Percentiles rank a stretch among this genome's conserved stretches.
Conservation (phyloP, 2,329 filamentous ascomycete species). For the Exophiala bonariae region DNA sequence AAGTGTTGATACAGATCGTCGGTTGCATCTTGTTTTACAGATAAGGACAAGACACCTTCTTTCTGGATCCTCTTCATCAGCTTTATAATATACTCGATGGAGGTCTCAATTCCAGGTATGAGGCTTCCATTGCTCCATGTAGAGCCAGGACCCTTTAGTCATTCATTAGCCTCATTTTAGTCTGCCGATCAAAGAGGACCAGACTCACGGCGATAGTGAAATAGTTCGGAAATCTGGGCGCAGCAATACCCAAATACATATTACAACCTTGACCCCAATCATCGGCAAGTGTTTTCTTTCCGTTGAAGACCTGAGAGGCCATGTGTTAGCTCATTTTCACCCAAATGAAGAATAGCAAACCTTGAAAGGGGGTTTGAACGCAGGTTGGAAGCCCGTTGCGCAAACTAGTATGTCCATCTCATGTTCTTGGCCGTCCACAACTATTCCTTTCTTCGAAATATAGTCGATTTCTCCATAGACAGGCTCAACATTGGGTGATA, state of each 20-base stretch:
- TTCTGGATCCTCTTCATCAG: constrained; percentile 37
- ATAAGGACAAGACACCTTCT: constrained; percentile 35
- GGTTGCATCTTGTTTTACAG: constrained; percentile 19
- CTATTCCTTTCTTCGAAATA: constrained; percentile 28
- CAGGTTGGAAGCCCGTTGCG: constrained; percentile 39
- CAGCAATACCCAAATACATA: constrained; percentile 8
- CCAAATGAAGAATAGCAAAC: constrained; percentile 29
- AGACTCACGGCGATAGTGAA: constrained; percentile 30
- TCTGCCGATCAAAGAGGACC: too few species aligned
- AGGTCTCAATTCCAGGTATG: constrained; percentile 35
- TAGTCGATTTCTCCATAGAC: constrained; percentile 21
- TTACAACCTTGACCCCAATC: constrained; percentile 7
- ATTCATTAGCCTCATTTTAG: not conserved
- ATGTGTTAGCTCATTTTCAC: constrained; percentile 33
- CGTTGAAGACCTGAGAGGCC: constrained; percentile 24
- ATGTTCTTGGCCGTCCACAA: constrained; percentile 34
- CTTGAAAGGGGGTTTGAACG: constrained; percentile 33
- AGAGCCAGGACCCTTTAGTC: constrained; percentile 32
- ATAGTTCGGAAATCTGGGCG: constrained; percentile 31
- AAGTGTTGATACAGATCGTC: constrained; percentile 29
- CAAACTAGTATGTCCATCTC: constrained; percentile 37
- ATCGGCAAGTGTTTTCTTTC: constrained; percentile 3
- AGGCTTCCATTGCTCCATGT: constrained; percentile 36
- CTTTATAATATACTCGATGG: constrained; percentile 36
- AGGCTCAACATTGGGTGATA: constrained; percentile 25